These are phyloP conservation scores for Neurospora sp. DNA, from an alignment of 495 filamentous ascomycete species.

Conservation along the genomic window DNA sequence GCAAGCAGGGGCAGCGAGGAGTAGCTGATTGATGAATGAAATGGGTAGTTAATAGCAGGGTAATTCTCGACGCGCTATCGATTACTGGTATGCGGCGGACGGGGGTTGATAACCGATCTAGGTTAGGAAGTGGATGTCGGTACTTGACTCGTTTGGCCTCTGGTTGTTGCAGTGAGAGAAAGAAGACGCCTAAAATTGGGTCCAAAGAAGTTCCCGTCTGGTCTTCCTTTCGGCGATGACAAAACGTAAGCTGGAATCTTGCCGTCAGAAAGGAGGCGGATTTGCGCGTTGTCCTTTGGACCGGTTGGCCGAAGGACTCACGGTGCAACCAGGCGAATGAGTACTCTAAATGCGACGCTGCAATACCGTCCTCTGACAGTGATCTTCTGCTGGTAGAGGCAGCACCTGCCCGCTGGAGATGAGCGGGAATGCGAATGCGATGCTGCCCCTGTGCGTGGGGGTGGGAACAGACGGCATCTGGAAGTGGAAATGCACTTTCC, in stretches of 20 bases:
- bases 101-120: not conserved
- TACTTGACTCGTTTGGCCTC: not conserved
- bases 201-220: not conserved
- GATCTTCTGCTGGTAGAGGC: not conserved
- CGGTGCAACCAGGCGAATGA: not conserved
- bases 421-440: not conserved
- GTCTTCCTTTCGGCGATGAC: not conserved
- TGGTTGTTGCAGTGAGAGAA: not conserved
- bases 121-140: not conserved
- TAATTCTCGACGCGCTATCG: not conserved
- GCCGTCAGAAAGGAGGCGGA: not conserved
- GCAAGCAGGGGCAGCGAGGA: not conserved
- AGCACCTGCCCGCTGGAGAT: not conserved
- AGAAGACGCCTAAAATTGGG: not conserved
- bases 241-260: not conserved
- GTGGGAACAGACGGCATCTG: not conserved
- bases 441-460: not conserved
- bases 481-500: not conserved
- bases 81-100: not conserved
- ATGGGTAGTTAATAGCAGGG: not conserved
- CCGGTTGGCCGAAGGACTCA: not conserved
- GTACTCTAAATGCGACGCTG: not conserved
- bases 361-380: not conserved
- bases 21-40: not conserved
- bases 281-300: not conserved